phyloP scores from a whole-genome alignment of 1,284 basidiomycete species.

The Hemileia vastatrix region DNA sequence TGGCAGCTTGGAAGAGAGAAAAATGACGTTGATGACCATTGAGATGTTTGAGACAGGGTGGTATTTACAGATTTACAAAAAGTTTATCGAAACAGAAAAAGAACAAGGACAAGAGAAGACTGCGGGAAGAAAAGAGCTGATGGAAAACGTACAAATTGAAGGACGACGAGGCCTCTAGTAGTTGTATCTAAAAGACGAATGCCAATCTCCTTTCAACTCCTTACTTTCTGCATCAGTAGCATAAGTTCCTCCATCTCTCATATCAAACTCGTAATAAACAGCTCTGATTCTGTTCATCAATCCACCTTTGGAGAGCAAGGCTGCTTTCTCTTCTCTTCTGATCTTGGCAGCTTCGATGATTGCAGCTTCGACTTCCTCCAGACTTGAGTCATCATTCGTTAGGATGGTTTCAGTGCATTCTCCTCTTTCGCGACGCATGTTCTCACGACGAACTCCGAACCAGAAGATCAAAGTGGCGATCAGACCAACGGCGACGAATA shows the following conservation, averaged over 20 bases:
- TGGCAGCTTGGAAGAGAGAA: too few species aligned
- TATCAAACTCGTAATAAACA: conserved; percentile 10
- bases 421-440: conserved; percentile 55
- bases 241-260: conserved; percentile 31
- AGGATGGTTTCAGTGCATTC: conserved; percentile 61
- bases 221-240: conserved; percentile 31
- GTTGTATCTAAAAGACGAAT: neutral
- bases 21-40: too few species aligned
- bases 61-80: too few species aligned
- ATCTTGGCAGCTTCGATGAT: conserved; percentile 21
- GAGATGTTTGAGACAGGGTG: too few species aligned
- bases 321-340: conserved; percentile 25
- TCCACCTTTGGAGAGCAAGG: conserved; percentile 23
- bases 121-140: neutral
- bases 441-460: conserved; percentile 54
- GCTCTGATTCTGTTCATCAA: neutral
- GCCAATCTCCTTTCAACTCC: conserved; percentile 30
- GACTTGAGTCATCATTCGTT: conserved; percentile 10
- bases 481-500: conserved; percentile 60
- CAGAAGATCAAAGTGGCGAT: conserved; percentile 50
- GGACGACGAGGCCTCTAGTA: neutral
- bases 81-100: too few species aligned
- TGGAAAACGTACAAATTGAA: neutral
- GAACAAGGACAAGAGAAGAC: too few species aligned
- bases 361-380: conserved; percentile 10